Base-by-base conservation (phyloP, 139 green algal genomes). In the Chlorella sp. region DNA sequence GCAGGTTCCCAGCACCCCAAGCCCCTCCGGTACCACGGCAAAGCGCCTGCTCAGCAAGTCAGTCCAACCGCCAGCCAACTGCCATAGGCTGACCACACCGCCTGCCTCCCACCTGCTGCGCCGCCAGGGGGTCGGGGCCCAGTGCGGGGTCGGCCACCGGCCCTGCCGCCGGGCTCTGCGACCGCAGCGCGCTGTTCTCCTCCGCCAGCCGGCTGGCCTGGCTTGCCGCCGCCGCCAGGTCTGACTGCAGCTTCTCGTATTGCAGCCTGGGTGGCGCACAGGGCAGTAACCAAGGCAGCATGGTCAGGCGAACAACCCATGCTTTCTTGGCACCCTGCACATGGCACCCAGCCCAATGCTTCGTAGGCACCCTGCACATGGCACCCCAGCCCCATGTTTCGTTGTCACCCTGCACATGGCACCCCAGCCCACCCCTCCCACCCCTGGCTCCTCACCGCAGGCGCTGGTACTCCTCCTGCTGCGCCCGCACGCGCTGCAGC, bases 401-500 rank as follows among this genome's bases (percentile, higher is more conserved):
- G n/a, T n/a, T n/a, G n/a, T n/a, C n/a, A n/a, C n/a, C n/a, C n/a
- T n/a, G n/a, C n/a, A n/a, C n/a, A n/a, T n/a, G n/a, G 22, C 70
- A 32, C 65, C 20, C 7, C 65, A 22, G 19, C 38, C 26, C 22
- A 5, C 30, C 20, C 46, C 14, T 16, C 73, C 44, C 40, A 20
- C 30, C 44, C 11, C 30, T 14, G 14, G 46, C 34, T 1, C 13
- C 62, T 22, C 75, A 83, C 69, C 62, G 83, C 64, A 89, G 56
- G 32, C 78, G 44, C 83, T 89, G 69, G 58, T 87, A 83, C 58
- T 89, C 86, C 41, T 83, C 70, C 34, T 73, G 58, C 68, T 89
- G 80, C 14, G 26, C 41, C 48, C 60, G 76, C 13, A 89, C 30
- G 40, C 80, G 80, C 56, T 87, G 80, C 40, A 89, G 77, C 69